Percentiles rank a stretch among this genome's conserved stretches.
phyloP scores from a whole-genome alignment of 1,284 basidiomycete species.

The Psilocybe mexicana region DNA sequence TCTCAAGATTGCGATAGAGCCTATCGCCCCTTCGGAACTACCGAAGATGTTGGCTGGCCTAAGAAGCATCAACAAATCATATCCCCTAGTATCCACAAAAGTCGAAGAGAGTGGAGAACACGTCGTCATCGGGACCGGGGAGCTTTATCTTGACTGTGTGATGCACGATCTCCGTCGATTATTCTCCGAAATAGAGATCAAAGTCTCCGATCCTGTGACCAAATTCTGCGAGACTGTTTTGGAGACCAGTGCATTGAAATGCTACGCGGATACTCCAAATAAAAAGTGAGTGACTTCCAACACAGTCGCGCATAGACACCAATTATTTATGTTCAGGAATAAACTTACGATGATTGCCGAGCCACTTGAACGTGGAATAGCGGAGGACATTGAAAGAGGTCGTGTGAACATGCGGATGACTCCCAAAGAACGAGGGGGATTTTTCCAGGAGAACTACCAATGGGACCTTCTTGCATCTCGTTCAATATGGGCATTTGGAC shows the following conservation, averaged over 20 bases:
- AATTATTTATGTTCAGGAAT: conserved; percentile 59
- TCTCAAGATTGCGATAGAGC: conserved; percentile 98
- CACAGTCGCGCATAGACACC: conserved; percentile 6
- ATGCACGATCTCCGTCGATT: conserved; percentile 93
- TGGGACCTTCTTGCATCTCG: conserved; percentile 98
- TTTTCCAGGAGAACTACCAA: conserved; percentile 95
- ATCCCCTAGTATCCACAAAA: conserved; percentile 92
- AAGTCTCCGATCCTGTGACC: conserved; percentile 98
- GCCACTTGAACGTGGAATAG: conserved; percentile 90
- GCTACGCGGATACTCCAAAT: conserved; percentile 98
- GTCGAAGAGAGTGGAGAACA: conserved; percentile 99
- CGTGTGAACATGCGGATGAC: conserved; percentile 92
- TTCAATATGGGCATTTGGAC: conserved; percentile 99
- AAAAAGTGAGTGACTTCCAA: conserved; percentile 75
- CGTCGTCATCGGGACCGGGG: conserved; percentile 95
- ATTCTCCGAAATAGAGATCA: conserved; percentile 99
- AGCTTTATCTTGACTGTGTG: conserved; percentile 95
- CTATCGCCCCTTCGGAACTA: conserved; percentile 94
- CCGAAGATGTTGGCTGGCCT: conserved; percentile 98
- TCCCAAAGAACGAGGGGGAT: conserved; percentile 88
- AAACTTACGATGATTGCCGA: conserved; percentile 98
- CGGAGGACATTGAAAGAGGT: conserved; percentile 92
- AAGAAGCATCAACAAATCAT: conserved; percentile 96
- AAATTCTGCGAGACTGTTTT: conserved; percentile 99
- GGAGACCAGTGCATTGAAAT: conserved; percentile 97